These are phyloP conservation scores for Collariella sp. DNA, from an alignment of 495 filamentous ascomycete species.

Conservation along the genomic window DNA sequence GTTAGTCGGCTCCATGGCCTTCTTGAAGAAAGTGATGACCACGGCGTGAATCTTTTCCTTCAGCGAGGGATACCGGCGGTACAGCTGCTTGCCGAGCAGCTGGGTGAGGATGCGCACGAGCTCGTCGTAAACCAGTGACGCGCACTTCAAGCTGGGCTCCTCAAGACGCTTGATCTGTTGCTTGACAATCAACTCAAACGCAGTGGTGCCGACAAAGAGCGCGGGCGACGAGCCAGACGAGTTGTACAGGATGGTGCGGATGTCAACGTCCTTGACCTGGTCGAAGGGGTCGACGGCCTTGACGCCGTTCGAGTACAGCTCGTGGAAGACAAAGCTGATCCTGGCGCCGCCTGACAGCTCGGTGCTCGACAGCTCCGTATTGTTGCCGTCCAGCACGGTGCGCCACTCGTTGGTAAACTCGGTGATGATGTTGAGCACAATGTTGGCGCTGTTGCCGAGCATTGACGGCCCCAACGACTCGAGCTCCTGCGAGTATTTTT, in stretches of 20 bases:
- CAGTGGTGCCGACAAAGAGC: conserved; percentile 93
- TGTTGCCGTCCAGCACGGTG: conserved; percentile 92
- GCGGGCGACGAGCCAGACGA: conserved; percentile 95
- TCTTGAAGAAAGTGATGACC: conserved; percentile 96
- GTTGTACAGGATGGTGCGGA: conserved; percentile 94
- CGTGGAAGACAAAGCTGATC: conserved; percentile 99
- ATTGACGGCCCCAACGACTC: conserved; percentile 81
- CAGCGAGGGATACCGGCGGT: conserved; percentile 81
- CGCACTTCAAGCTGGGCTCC: conserved; percentile 94
- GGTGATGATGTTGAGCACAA: conserved; percentile 96
- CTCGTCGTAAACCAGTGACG: conserved; percentile 94
- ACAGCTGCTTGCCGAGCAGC: conserved; percentile 79
- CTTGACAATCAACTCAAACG: conserved; percentile 97
- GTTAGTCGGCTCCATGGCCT: conserved; percentile 92
- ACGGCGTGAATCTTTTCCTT: conserved; percentile 96
- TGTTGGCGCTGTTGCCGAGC: conserved; percentile 91
- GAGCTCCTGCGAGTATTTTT: conserved; percentile 84
- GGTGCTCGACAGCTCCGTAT: conserved; percentile 84
- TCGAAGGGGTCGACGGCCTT: conserved; percentile 99
- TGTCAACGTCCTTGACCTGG: conserved; percentile 93
- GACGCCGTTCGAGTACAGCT: conserved; percentile 94
- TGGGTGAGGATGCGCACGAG: conserved; percentile 90
- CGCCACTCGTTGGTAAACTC: conserved; percentile 97
- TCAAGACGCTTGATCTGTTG: conserved; percentile 95
- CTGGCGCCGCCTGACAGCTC: conserved; percentile 94